Evolutionary conservation across 306 rosid species (phyloP), one percentile per base, ranked within the genome.

Genomic region (Fragaria nilgerrensis): DNA sequence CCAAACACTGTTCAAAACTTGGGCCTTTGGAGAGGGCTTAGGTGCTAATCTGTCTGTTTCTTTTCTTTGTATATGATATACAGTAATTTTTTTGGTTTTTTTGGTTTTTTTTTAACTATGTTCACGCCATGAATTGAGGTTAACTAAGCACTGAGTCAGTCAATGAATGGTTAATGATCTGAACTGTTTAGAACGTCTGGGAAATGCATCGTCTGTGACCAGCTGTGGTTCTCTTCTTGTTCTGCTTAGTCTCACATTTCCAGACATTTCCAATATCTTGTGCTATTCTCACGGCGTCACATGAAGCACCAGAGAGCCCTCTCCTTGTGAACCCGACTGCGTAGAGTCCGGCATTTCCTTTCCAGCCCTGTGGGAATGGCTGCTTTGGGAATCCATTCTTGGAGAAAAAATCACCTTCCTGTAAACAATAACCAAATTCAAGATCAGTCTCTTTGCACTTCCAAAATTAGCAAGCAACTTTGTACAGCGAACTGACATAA

Each of bases 301-400:
- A 84, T 20, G 99, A 88, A 43, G 87, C 87, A 64, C 99, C 99
- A 63, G 92, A 87, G 19, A 95, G 92, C 80, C 99, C 99, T 82
- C 92, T 90, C 92, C 82, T 90, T 61, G 99, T 89, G 77, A 95
- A 90, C 69, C 99, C 99, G 75, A 95, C 99, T 3, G 97, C 97
- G 70, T 95, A 95, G 8, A 95, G 90, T 5, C 99, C 99, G 1
- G 79, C 75, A 10, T 88, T 91, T 58, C 99, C 99, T 45, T 92
- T 95, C 99, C 99, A 95, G 0, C 97, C 95, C 73, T 89, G 77
- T 19, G 99, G 97, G 68, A 89, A 90, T 73, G 90, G 73, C 8
- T 87, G 84, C 65, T 88, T 95, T 75, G 98, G 98, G 58, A 82
- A 90, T 10, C 99, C 99, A 79, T 84, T 90, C 80, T 92, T 88